These are phyloP conservation scores for Pseudopyricularia cyperi DNA, from an alignment of 2,329 filamentous ascomycete species.

Conservation along the genomic window DNA sequence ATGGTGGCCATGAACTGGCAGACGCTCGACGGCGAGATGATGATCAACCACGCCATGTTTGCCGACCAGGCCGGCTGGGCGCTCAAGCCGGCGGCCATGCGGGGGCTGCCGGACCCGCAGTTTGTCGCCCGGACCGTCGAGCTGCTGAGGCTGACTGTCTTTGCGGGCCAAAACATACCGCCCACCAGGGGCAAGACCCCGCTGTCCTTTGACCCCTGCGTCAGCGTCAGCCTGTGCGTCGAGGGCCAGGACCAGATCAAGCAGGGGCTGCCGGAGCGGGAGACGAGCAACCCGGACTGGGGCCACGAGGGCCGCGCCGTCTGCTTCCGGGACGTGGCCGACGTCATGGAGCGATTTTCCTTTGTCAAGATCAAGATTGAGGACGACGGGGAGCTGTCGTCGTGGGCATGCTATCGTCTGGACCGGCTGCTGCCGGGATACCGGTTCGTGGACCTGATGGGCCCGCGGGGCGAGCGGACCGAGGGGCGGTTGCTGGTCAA, in stretches of 20 bases:
- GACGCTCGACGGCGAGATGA: slow-evolving; percentile 83
- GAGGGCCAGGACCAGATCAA: slow-evolving; percentile 41
- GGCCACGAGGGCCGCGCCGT: slow-evolving; percentile 36
- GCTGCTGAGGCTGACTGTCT: slow-evolving; percentile 52
- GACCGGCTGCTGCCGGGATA: slow-evolving; percentile 43
- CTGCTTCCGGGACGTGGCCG: slow-evolving; percentile 41
- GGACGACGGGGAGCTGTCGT: slow-evolving; percentile 31
- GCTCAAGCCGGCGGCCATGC: slow-evolving; percentile 68
- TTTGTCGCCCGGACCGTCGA: slow-evolving; percentile 37
- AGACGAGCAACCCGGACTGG: slow-evolving; percentile 53
- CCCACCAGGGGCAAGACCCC: slow-evolving; percentile 16
- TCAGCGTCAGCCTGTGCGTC: slow-evolving; percentile 72
- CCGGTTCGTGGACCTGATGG: slow-evolving; percentile 37
- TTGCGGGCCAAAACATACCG: slow-evolving; percentile 65
- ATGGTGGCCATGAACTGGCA: slow-evolving; percentile 99
- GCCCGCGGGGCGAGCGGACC: slow-evolving; percentile 29
- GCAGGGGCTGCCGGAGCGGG: slow-evolving; percentile 38
- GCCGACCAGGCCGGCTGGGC: slow-evolving; percentile 74
- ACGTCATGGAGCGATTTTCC: slow-evolving; percentile 55
- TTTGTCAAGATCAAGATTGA: slow-evolving; percentile 56
- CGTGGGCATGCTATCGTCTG: slow-evolving; percentile 47
- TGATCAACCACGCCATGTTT: slow-evolving; percentile 97
- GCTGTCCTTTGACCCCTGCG: slow-evolving; percentile 51
- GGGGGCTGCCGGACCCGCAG: slow-evolving; percentile 24
- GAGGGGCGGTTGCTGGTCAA: slow-evolving; percentile 37